Conservation (phyloP, 352 stramenopile species). For the Globisporangium paddicum region DNA sequence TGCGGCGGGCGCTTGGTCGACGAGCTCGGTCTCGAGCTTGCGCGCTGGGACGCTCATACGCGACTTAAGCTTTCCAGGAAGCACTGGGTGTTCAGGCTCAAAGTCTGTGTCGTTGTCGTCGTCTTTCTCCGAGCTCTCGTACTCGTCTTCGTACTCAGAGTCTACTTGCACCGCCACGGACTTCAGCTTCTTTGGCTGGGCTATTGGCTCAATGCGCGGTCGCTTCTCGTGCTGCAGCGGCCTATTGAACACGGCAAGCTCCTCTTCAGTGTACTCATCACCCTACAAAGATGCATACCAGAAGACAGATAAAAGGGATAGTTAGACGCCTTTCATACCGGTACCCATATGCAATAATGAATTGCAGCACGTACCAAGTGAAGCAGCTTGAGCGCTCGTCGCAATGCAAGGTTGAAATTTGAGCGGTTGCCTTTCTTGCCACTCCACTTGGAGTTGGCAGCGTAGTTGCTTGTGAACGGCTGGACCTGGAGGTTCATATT, state of each 20-base stretch:
- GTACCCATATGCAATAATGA: neutral
- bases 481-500: slow-evolving; percentile 35
- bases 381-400: slow-evolving; percentile 30
- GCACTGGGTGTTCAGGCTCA: neutral
- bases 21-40: neutral
- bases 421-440: slow-evolving; percentile 8
- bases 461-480: slow-evolving; percentile 53
- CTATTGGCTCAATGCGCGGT: slow-evolving; percentile 18
- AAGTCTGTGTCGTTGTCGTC: slow-evolving; percentile 7
- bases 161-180: slow-evolving; percentile 12
- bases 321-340: neutral
- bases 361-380: slow-evolving; percentile 31
- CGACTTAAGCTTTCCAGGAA: slow-evolving; percentile 3
- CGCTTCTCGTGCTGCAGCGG: slow-evolving; percentile 29
- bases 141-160: slow-evolving; percentile 9
- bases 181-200: neutral
- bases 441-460: slow-evolving; percentile 23
- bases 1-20: neutral
- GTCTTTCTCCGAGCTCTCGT: slow-evolving; percentile 6
- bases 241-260: slow-evolving; percentile 31
- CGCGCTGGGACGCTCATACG: neutral
- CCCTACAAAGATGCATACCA: slow-evolving; percentile 13
- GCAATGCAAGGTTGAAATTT: slow-evolving; percentile 27
- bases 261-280: slow-evolving; percentile 22
- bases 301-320: too few relatives aligned